A percentile compares a stretch with the other conserved stretches of the same genome.
These are phyloP conservation scores for Pleoardoris graminearum DNA, from an alignment of 2,329 filamentous ascomycete genomes.

Conservation along the genomic window DNA sequence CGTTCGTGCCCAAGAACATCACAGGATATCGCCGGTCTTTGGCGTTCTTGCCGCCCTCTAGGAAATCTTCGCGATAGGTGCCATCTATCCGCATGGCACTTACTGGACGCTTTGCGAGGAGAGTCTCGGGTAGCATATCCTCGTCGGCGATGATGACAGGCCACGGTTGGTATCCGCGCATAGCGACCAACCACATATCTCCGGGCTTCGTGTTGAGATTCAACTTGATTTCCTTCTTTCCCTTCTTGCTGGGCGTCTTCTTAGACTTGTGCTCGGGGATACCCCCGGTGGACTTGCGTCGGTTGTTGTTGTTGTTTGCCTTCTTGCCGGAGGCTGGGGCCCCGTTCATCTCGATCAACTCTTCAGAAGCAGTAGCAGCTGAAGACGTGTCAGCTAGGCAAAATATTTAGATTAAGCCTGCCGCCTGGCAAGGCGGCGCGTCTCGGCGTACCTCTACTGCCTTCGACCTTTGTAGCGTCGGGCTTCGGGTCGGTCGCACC, in stretches of 20 bases:
- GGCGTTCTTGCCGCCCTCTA: constrained; percentile 82
- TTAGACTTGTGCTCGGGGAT: constrained; percentile 69
- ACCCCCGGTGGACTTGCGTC: constrained; percentile 69
- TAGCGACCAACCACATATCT: constrained; percentile 87
- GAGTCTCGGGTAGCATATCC: constrained; percentile 80
- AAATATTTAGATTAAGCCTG: background rate
- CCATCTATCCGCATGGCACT: constrained; percentile 82
- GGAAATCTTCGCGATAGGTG: constrained; percentile 82
- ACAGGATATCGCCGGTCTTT: constrained; percentile 87
- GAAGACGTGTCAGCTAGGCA: background rate
- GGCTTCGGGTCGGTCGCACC: constrained; percentile 31
- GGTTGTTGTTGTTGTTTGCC: constrained; percentile 36
- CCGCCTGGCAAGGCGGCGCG: background rate
- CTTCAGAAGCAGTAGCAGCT: constrained; percentile 41
- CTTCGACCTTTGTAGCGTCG: constrained; percentile 23
- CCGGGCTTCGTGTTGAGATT: constrained; percentile 81
- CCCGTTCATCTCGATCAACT: constrained; percentile 51
- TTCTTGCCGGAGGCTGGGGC: constrained; percentile 50
- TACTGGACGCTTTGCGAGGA: constrained; percentile 79
- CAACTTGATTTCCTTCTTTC: constrained; percentile 72
- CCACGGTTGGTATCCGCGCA: constrained; percentile 95
- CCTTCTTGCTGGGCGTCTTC: constrained; percentile 73
- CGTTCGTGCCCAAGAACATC: constrained; percentile 93
- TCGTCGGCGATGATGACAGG: constrained; percentile 93
- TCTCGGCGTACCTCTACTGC: constrained; percentile 31